phyloP scores from a whole-genome alignment of 2,329 filamentous ascomycete genomes.

The Dactylellina sp. region DNA sequence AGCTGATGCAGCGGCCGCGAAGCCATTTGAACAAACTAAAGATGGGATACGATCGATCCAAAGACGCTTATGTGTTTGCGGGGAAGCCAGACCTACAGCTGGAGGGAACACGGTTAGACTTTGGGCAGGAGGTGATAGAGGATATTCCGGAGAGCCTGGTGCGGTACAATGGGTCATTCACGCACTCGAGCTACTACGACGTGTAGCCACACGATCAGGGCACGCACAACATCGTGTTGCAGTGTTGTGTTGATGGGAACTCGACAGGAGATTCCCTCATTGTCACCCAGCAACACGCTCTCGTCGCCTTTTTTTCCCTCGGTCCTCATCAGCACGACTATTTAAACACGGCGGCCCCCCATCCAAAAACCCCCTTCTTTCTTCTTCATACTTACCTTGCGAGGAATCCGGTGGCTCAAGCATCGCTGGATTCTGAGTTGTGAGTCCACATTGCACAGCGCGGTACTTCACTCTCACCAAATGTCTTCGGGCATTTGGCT shows the following conservation, averaged over 20 bases:
- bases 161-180: neutral
- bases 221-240: neutral
- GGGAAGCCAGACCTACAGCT: neutral
- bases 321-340: constrained; percentile 1
- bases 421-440: neutral
- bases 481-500: constrained; percentile 30
- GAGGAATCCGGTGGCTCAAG: neutral
- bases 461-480: constrained; percentile 2
- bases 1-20: neutral
- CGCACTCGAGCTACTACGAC: neutral
- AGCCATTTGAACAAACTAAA: neutral
- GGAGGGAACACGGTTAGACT: neutral
- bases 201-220: neutral
- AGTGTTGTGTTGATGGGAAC: neutral
- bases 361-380: constrained; percentile 1
- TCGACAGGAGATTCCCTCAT: constrained; percentile 2
- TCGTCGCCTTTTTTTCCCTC: constrained; percentile 14
- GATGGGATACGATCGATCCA: neutral
- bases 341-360: neutral
- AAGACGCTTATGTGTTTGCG: neutral
- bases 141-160: neutral
- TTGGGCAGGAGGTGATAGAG: neutral
- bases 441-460: constrained; percentile 31
- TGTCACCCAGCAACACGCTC: neutral
- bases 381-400: constrained; percentile 39